Base-by-base conservation (phyloP, 2,329 filamentous ascomycete species). In the Gremmenia infestans region DNA sequence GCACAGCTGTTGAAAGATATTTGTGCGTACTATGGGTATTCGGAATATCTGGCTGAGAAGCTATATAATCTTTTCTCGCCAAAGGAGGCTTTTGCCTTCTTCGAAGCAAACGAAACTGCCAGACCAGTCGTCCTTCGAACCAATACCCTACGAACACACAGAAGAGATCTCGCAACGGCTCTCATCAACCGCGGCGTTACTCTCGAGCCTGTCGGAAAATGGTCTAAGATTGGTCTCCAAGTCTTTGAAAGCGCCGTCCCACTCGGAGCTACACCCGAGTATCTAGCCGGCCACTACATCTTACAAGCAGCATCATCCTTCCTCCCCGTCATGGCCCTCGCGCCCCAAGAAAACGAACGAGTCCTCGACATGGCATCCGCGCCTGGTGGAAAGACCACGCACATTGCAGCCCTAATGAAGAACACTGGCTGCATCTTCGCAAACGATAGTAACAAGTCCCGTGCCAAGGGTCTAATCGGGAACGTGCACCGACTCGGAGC, bases 221-320 rank as follows among this genome's bases (percentile, higher is more conserved):
- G 94, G 94, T 94, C 89, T 65, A 99, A 99, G 77, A 91, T 99
- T 61, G 94, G 94, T 48, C 81, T 99, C 42, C 94, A 99, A 72
- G 85, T 99, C 58, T 99, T 99, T 72, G 94, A 99, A 73, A 89
- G 88, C 56, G 87, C 86, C 54, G 85, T 89, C 0, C 69, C 67
- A 51, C 82, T 97, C 1, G 92, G 92, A 81, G 94, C 94, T 28
- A 99, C 94, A 0, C 94, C 94, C 9, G 94, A 99, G 74, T 99
- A 99, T 72, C 83, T 99, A 12, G 92, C 93, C 15, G 94, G 94
- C 17, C 91, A 99, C 73, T 99, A 99, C 76, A 97, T 99, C 66
- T 82, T 99, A 12, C 94, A 99, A 76, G 94, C 94, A 0, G 94
- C 94, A 0, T 95, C 90, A 5, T 97, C 92, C 17, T 99, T 99